Evolutionary conservation across 78 protist species (phyloP).

Genomic region (Capsaspora owczarzaki): DNA sequence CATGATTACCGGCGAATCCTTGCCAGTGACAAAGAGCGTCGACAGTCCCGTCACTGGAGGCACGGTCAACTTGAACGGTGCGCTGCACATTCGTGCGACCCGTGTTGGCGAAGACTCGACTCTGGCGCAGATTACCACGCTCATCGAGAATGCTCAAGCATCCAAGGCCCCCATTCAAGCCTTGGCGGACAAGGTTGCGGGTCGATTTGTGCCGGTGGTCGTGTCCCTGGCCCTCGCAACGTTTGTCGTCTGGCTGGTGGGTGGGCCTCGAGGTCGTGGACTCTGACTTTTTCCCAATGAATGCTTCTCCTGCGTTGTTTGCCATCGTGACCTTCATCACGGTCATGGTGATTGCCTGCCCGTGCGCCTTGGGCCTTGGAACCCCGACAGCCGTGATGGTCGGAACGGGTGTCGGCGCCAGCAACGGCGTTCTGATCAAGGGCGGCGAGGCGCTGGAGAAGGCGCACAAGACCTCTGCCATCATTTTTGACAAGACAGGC

Average conservation of each 20-base stretch:
- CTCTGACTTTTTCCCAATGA: background rate
- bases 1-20: conserved; percentile 89
- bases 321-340: conserved; percentile 10
- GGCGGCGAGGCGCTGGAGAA: conserved; percentile 67
- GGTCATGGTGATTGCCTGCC: conserved; percentile 74
- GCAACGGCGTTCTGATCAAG: conserved; percentile 70
- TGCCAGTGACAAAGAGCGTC: conserved; percentile 57
- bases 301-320: conserved; percentile 8
- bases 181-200: conserved; percentile 65
- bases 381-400: conserved; percentile 85
- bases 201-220: conserved; percentile 80
- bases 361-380: conserved; percentile 82
- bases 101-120: conserved; percentile 67
- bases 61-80: conserved; percentile 64
- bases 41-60: conserved; percentile 82
- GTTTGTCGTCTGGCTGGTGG: conserved; percentile 61
- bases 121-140: conserved; percentile 61
- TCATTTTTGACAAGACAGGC: conserved; percentile 82
- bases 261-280: conserved; percentile 15
- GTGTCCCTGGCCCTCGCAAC: conserved; percentile 60
- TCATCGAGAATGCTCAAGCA: conserved; percentile 85
- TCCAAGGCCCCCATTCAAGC: conserved; percentile 55
- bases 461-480: conserved; percentile 16
- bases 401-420: conserved; percentile 72
- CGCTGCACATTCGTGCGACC: conserved; percentile 45